Percentiles rank a stretch among this genome's conserved stretches.
Evolutionary conservation across 2,329 filamentous ascomycete genomes (phyloP).

Genomic region (Trichoderma harzianum): DNA sequence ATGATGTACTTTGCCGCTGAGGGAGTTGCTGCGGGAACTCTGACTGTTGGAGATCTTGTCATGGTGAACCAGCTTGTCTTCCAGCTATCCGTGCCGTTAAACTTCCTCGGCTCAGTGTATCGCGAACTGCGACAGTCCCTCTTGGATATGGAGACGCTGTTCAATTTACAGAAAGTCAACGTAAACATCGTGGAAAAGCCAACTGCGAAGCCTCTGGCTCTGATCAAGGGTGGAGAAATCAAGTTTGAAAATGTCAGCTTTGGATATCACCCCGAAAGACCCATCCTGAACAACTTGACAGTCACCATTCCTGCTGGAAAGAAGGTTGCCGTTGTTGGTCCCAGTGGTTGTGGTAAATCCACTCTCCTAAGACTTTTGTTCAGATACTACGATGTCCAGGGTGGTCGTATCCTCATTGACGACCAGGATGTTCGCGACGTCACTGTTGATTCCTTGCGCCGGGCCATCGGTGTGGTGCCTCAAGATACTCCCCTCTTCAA

Average conservation of each 20-base stretch:
- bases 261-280: conserved; percentile 81
- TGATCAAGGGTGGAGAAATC: conserved; percentile 81
- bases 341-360: conserved; percentile 93
- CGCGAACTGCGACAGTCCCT: conserved; percentile 91
- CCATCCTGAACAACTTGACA: conserved; percentile 79
- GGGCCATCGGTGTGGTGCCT: conserved; percentile 88
- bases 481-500: conserved; percentile 98
- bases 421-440: conserved; percentile 88
- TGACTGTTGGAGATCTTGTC: conserved; percentile 94
- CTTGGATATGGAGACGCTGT: conserved; percentile 97
- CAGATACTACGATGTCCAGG: conserved; percentile 87
- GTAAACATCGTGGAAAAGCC: conserved; percentile 76
- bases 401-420: conserved; percentile 83
- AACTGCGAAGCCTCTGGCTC: conserved; percentile 66
- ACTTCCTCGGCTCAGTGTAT: conserved; percentile 98
- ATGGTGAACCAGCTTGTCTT: conserved; percentile 99
- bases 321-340: conserved; percentile 93
- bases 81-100: conserved; percentile 92
- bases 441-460: conserved; percentile 74
- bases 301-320: conserved; percentile 92
- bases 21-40: conserved; percentile 73
- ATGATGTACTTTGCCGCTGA: conserved; percentile 99
- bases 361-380: conserved; percentile 89
- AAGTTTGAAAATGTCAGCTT: conserved; percentile 93
- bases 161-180: conserved; percentile 96